Conservation (phyloP, 805 yeast species). For the Wilhelminamyces savonicus region DNA sequence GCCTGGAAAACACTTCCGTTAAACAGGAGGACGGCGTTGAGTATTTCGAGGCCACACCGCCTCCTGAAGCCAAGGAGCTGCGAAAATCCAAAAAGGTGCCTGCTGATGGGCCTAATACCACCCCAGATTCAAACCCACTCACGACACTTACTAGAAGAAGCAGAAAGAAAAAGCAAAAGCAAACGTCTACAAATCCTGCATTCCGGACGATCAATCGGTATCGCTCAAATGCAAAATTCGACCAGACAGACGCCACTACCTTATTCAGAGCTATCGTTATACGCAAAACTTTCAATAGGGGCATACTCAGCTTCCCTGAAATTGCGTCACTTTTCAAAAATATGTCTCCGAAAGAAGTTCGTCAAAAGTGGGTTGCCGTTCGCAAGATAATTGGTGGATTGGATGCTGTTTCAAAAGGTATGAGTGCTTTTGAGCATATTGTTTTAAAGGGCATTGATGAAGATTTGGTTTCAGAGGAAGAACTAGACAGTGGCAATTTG, state of each 20-base stretch:
- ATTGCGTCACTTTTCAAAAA: conserved; percentile 46
- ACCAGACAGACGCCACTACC: conserved; percentile 43
- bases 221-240: conserved; percentile 25
- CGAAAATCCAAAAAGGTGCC: too few relatives aligned
- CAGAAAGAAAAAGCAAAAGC: conserved; percentile 4
- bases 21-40: too few relatives aligned
- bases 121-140: conserved; percentile 3
- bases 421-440: conserved; percentile 63
- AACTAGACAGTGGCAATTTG: conserved; percentile 47
- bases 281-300: conserved; percentile 52
- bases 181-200: background rate
- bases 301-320: conserved; percentile 57
- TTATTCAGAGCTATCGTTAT: conserved; percentile 64
- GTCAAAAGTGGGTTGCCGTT: conserved; percentile 66
- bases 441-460: conserved; percentile 53
- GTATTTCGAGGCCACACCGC: too few relatives aligned
- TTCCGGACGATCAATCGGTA: too few relatives aligned
- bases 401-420: conserved; percentile 50
- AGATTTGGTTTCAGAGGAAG: conserved; percentile 43
- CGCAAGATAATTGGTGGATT: conserved; percentile 43
- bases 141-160: conserved; percentile 8
- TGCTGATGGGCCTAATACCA: too few relatives aligned
- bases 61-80: too few relatives aligned
- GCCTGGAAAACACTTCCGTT: too few relatives aligned
- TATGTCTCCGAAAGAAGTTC: conserved; percentile 37